Evolutionary conservation across 441 rosid genomes (phyloP).

Genomic region (Kokia cookei): DNA sequence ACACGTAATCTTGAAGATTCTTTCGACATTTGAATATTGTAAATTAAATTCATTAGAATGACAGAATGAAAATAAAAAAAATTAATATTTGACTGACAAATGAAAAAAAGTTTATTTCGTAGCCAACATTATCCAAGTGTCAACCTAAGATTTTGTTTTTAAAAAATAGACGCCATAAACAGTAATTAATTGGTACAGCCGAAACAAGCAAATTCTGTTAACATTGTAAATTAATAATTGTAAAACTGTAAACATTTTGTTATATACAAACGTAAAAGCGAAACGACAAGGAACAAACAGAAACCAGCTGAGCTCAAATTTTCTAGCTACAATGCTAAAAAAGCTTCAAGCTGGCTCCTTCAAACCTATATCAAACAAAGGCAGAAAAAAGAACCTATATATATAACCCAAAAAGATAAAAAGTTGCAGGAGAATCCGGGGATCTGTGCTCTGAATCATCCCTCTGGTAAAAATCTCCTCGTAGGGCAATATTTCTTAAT

Average conservation of each 20-base stretch:
- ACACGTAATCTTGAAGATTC: too few relatives aligned
- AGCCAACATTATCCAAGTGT: too few relatives aligned
- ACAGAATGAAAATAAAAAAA: too few relatives aligned
- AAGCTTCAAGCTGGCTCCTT: conserved; percentile 9
- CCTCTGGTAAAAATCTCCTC: conserved; percentile 11
- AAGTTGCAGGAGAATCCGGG: background rate
- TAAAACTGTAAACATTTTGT: background rate
- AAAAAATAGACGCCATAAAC: too few relatives aligned
- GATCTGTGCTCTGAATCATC: conserved; percentile 1
- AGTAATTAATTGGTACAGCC: background rate
- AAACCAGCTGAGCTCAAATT: conserved; percentile 15
- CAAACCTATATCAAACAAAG: background rate
- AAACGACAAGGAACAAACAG: background rate
- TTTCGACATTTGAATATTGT: too few relatives aligned
- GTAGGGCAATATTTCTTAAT: background rate
- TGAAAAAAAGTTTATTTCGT: too few relatives aligned
- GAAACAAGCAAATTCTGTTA: background rate
- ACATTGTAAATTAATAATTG: background rate
- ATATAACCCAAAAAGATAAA: background rate
- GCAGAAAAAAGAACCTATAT: too few relatives aligned
- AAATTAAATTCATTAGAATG: too few relatives aligned
- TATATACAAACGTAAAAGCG: background rate
- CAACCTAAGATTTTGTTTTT: too few relatives aligned
- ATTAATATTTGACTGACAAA: too few relatives aligned
- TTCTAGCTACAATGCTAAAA: background rate